These are phyloP conservation scores for Boletus rufocinnamomeus DNA, from an alignment of 768 basidiomycete species.

Conservation along the genomic window DNA sequence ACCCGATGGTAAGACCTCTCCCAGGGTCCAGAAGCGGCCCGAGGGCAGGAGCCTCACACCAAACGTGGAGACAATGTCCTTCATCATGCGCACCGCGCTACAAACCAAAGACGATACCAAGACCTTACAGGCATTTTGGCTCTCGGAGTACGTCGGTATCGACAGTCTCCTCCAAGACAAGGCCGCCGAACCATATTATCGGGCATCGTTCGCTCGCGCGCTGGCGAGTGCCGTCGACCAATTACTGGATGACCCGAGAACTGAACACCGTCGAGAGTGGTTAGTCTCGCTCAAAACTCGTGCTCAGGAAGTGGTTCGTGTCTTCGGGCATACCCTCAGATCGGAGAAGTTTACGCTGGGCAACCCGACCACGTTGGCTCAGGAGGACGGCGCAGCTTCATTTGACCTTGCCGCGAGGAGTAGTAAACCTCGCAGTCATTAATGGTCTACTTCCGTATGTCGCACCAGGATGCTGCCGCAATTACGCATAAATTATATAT, in stretches of 20 bases:
- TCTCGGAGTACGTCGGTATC: constrained; percentile 51
- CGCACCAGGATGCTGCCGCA: background rate
- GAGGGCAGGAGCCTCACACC: constrained; percentile 47
- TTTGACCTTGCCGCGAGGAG: constrained; percentile 33
- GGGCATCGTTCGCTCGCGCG: constrained; percentile 50
- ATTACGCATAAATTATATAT: constrained; percentile 6
- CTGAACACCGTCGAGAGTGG: constrained; percentile 18
- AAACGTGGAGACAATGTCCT: constrained; percentile 55
- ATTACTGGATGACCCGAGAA: constrained; percentile 30
- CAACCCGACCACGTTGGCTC: constrained; percentile 19
- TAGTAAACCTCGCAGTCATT: constrained; percentile 29
- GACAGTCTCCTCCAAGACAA: constrained; percentile 36
- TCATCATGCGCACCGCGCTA: constrained; percentile 59
- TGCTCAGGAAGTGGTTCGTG: constrained; percentile 21
- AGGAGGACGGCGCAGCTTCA: constrained; percentile 33
- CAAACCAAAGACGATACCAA: constrained; percentile 50
- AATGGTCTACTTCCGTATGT: constrained; percentile 11
- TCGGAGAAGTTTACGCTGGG: constrained; percentile 31
- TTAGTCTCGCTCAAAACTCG: constrained; percentile 21
- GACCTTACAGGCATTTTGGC: constrained; percentile 61
- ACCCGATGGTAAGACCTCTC: constrained; percentile 39
- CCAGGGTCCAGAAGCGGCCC: constrained; percentile 44
- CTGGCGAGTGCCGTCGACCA: constrained; percentile 44
- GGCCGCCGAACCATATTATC: constrained; percentile 38
- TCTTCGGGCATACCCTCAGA: constrained; percentile 15